Conservation (phyloP, 192 early-diverging fungal genomes). For the Neocallimastix lanati region DNA sequence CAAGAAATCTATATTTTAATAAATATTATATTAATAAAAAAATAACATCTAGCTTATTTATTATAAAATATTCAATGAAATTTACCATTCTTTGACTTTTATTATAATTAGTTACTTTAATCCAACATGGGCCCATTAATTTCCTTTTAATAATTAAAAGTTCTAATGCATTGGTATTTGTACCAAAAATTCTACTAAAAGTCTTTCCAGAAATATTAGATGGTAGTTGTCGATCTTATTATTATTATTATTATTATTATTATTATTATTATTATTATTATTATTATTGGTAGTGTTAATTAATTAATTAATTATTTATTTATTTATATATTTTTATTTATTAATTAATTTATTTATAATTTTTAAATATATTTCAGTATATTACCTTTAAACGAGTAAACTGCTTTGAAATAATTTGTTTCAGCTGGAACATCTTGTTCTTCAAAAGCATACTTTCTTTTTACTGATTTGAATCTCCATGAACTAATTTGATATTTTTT, state of each 20-base stretch:
- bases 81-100: constrained; percentile 20
- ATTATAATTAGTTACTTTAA: constrained; percentile 42
- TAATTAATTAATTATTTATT: too few species aligned
- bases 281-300: too few species aligned
- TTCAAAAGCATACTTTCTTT: constrained; percentile 86
- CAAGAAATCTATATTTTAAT: constrained; percentile 62
- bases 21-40: too few species aligned
- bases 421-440: constrained; percentile 53
- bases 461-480: constrained; percentile 39
- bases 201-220: constrained; percentile 36
- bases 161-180: constrained; percentile 72
- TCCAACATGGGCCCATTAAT: constrained; percentile 94
- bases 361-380: too few species aligned
- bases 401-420: constrained; percentile 71
- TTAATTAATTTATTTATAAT: too few species aligned
- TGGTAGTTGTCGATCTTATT: constrained; percentile 37
- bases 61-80: too few species aligned
- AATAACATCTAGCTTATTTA: too few species aligned
- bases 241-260: background rate
- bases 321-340: too few species aligned
- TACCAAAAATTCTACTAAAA: constrained; percentile 77
- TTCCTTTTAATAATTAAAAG: constrained; percentile 78
- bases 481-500: constrained; percentile 27
- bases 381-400: constrained; percentile 46
- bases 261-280: background rate